phyloP scores from a whole-genome alignment of 257 asterid species.

The Fraxinus quadrangulata region DNA sequence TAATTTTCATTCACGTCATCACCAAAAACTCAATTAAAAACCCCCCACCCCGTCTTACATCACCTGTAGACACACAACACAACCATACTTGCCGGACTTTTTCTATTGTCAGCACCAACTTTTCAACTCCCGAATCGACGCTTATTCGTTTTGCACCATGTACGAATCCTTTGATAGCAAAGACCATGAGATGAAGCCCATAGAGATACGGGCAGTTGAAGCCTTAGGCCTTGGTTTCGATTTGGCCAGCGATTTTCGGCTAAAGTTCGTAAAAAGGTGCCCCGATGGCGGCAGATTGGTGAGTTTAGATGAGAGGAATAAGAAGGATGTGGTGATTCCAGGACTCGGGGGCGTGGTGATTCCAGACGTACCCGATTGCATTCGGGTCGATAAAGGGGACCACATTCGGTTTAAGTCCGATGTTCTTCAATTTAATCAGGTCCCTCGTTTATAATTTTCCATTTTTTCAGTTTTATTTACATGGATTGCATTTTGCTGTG shows the following conservation, averaged over 20 bases:
- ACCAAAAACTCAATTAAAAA: not conserved
- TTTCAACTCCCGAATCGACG: not conserved
- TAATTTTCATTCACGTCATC: not conserved
- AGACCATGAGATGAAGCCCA: slow-evolving; percentile 54
- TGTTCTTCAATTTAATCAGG: slow-evolving; percentile 94
- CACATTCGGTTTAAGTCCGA: slow-evolving; percentile 91
- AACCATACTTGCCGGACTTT: not conserved
- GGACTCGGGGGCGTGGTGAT: slow-evolving; percentile 58
- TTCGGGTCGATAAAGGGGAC: slow-evolving; percentile 87
- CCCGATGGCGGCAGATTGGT: slow-evolving; percentile 70
- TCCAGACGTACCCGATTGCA: slow-evolving; percentile 72
- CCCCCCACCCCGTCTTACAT: not conserved
- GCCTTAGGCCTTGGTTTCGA: slow-evolving; percentile 93
- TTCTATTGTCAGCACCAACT: not conserved
- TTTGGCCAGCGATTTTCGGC: slow-evolving; percentile 95
- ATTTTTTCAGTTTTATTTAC: not conserved
- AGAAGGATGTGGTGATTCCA: slow-evolving; percentile 72
- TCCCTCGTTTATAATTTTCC: slow-evolving; percentile 3
- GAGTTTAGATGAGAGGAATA: slow-evolving; percentile 50
- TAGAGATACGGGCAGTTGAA: slow-evolving; percentile 76
- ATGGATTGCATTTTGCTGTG: not conserved
- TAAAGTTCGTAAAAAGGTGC: slow-evolving; percentile 74
- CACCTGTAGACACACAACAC: not conserved
- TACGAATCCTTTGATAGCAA: slow-evolving; percentile 26
- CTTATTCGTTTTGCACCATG: slow-evolving; percentile 32